Conservation (phyloP, 2,329 filamentous ascomycete species). For the Apiospora arundinis region DNA sequence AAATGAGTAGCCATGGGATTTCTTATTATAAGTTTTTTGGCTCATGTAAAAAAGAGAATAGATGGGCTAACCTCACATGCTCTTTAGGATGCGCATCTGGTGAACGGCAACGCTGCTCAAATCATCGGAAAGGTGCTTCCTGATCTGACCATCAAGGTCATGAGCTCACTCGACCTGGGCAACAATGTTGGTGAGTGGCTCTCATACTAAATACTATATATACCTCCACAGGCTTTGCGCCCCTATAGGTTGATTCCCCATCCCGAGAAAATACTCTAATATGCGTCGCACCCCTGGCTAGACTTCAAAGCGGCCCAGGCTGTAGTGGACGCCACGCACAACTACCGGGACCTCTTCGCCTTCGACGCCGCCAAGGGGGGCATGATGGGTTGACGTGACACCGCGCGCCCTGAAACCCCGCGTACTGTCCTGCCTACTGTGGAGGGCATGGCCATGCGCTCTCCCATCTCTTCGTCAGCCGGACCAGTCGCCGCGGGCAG, state of each 20-base stretch:
- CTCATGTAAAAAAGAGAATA: not conserved
- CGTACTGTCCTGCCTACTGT: not conserved
- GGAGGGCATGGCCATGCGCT: slow-evolving; percentile 12
- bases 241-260: not conserved
- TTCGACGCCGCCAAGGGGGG: slow-evolving; percentile 55
- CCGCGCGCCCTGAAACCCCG: slow-evolving; percentile 3
- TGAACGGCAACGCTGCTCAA: slow-evolving; percentile 73
- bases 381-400: slow-evolving; percentile 18
- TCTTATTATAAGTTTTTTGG: not conserved
- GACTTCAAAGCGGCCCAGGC: slow-evolving; percentile 79
- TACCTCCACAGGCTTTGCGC: too few relatives aligned
- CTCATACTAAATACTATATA: not conserved
- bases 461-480: not conserved
- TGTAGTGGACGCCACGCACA: slow-evolving; percentile 86
- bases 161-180: slow-evolving; percentile 74
- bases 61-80: not conserved
- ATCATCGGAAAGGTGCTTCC: slow-evolving; percentile 81
- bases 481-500: slow-evolving; percentile 1
- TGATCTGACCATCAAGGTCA: slow-evolving; percentile 74
- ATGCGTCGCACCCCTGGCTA: slow-evolving; percentile 42
- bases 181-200: slow-evolving; percentile 65
- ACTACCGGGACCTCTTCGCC: slow-evolving; percentile 77
- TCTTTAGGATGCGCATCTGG: slow-evolving; percentile 71
- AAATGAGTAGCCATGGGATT: not conserved
- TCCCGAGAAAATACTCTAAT: slow-evolving; percentile 24